Evolutionary conservation across 768 basidiomycete genomes (phyloP).

Genomic region (Agaricus subrufescens): DNA sequence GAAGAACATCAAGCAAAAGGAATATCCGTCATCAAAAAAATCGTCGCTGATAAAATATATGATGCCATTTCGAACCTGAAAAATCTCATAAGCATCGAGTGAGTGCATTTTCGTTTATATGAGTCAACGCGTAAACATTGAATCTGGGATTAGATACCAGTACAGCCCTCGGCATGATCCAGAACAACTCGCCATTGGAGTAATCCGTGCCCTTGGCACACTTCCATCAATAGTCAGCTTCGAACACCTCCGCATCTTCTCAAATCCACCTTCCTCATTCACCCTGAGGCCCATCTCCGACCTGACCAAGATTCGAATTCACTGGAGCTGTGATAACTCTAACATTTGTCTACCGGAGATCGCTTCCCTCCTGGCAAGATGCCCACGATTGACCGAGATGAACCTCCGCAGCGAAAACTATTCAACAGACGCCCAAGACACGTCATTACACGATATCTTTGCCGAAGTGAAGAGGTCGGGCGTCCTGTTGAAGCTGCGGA

Average conservation of each 20-base stretch:
- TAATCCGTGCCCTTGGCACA: not conserved
- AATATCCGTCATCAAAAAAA: not conserved
- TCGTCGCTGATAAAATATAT: not conserved
- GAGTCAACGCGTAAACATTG: too few species aligned
- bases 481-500: not conserved
- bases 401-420: not conserved
- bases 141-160: not conserved
- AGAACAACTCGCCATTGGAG: not conserved
- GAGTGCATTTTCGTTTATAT: not conserved
- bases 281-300: not conserved
- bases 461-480: not conserved
- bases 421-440: not conserved
- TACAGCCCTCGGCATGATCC: not conserved
- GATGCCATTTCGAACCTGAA: not conserved
- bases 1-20: not conserved
- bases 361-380: not conserved
- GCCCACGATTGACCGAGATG: not conserved
- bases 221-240: not conserved
- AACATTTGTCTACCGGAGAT: not conserved
- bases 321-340: not conserved
- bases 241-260: not conserved
- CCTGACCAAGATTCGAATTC: not conserved
- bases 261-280: not conserved
- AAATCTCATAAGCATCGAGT: not conserved
- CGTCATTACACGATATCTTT: not conserved